Evolutionary conservation across 2,329 filamentous ascomycete genomes (phyloP), one percentile per base, ranked within the genome.

Genomic region (Alternaria solani): DNA sequence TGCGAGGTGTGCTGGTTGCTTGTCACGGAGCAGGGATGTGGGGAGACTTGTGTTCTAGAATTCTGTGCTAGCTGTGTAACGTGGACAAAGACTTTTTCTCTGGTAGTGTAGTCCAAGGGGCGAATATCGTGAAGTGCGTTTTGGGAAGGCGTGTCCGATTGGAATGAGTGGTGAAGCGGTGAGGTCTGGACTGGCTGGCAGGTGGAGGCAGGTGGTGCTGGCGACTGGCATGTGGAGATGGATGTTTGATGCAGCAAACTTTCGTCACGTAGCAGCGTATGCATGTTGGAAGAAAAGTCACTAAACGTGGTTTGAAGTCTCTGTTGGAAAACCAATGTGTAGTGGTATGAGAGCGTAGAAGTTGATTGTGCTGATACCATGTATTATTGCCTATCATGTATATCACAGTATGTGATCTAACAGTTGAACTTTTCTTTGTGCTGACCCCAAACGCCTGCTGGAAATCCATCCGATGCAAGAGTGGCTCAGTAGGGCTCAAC

Each of bases 401-500:
- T 14, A 46, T 49, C 28, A 28, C 30, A 9, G 26, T 20, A 25
- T 30, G 25, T 36, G 46, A 41, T 49, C 3, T 42, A 25, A 23
- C 20, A 52, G 18, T 26, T 36, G 34, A 49, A 56, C 51, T 48
- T 53, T 47, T 60, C 42, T 20, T 48, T 38, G 38, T 34, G 26
- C 20, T 18, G 48, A 28, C 18, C 12, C 23, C 42, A 49, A 56
- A 62, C 49, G 51, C 59, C 44, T 16, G 46, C 51, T 59, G 47
- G 51, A 54, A 57, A 47, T 59, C 54, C 38, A 55, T 56, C 20
- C 26, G 23, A 58, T 62, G 57, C 61, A 57, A 57, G 61, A 64
- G 65, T 55, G 59, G 61, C 65, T 55, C 59, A 32, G 28, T 5
- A 25, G 39, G 61, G 61, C 63, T 59, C 63, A 59, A 62, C 59